A percentile compares a stretch with the other conserved stretches of the same genome.
These are phyloP conservation scores for Linderina pennispora DNA, from an alignment of 192 early-diverging fungal genomes.

Conservation along the genomic window DNA sequence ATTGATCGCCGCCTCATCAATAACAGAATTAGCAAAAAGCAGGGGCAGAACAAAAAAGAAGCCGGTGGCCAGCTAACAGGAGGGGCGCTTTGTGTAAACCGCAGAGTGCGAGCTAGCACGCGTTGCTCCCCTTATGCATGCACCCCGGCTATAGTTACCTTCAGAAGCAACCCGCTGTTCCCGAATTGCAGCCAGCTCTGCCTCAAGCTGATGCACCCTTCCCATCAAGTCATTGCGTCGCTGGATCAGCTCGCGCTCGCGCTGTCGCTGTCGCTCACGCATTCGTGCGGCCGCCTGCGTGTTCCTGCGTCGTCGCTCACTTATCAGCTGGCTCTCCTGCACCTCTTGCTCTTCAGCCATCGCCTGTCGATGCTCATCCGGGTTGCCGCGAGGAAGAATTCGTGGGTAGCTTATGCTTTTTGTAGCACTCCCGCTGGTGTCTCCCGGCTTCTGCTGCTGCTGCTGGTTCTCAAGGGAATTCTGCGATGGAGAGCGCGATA, in stretches of 20 bases:
- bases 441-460: too few species aligned
- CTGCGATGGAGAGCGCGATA: too few species aligned
- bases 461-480: too few species aligned
- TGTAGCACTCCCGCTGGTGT: too few species aligned
- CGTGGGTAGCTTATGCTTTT: slow-evolving; percentile 21
- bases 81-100: too few species aligned
- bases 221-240: slow-evolving; percentile 17
- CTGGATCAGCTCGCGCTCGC: slow-evolving; percentile 23
- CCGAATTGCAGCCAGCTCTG: slow-evolving; percentile 22
- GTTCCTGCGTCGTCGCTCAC: slow-evolving; percentile 27
- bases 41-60: too few species aligned
- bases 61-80: too few species aligned
- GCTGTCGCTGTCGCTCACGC: slow-evolving; percentile 40
- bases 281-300: slow-evolving; percentile 41
- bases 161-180: slow-evolving; percentile 27
- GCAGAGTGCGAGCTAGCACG: too few species aligned
- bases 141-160: slow-evolving; percentile 35
- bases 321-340: slow-evolving; percentile 16
- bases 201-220: slow-evolving; percentile 25
- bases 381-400: slow-evolving; percentile 40
- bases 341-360: slow-evolving; percentile 38
- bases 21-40: too few species aligned
- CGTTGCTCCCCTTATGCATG: too few species aligned
- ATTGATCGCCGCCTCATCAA: too few species aligned
- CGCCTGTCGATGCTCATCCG: slow-evolving; percentile 40